Conservation (phyloP, 371 early-diverging fungal genomes). For the Batkoa obscura region DNA sequence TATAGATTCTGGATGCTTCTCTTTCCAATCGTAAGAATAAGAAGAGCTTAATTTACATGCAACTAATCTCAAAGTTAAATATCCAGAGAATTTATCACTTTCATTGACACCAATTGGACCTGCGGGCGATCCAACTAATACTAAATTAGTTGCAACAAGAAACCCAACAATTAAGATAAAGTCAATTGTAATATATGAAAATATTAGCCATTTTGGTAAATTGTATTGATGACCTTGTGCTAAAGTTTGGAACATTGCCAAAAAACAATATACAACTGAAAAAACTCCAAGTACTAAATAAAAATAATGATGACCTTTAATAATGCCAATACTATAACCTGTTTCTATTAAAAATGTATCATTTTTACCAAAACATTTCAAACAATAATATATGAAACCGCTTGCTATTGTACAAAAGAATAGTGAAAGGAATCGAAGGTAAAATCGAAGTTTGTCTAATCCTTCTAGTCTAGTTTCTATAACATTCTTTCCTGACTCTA, state of each 20-base stretch:
- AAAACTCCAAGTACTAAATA: neutral
- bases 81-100: neutral
- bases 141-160: neutral
- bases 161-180: neutral
- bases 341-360: neutral
- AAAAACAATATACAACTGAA: neutral
- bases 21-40: neutral
- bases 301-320: neutral
- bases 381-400: neutral
- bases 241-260: neutral
- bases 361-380: neutral
- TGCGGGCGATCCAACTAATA: neutral
- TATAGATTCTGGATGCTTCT: neutral
- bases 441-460: slow-evolving; percentile 1
- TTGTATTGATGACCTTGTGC: neutral
- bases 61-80: neutral
- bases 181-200: neutral
- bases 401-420: neutral
- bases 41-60: neutral
- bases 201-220: neutral
- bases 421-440: neutral
- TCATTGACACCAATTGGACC: too few relatives aligned
- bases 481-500: too few relatives aligned
- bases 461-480: too few relatives aligned
- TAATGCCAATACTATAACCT: neutral